Evolutionary conservation across 2,329 filamentous ascomycete species (phyloP), one percentile per base, ranked within the genome.

Genomic region (Colletotrichum noveboracense): DNA sequence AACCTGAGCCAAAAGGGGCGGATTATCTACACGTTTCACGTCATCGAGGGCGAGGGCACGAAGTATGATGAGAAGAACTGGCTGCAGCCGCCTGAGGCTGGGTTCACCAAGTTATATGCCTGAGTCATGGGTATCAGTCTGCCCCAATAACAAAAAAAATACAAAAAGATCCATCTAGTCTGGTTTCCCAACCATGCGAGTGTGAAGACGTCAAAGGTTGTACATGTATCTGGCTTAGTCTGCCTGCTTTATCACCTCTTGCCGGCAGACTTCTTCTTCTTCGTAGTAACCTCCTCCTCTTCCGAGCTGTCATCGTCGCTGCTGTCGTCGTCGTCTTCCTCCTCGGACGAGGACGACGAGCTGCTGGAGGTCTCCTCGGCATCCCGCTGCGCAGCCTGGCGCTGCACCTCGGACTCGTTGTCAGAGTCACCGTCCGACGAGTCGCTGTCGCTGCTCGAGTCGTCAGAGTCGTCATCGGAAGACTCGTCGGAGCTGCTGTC

Each of bases 1-100:
- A 99, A 99, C 83, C 90, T 91, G 71, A 98, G 96, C 83, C 86
- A 90, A 78, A 96, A 95, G 88, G 96, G 96, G 26, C 90, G 96
- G 78, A 97, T 97, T 82, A 98, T 98, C 70, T 99, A 98, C 85
- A 98, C 97, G 0, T 99, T 98, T 84, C 97, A 99, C 87, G 91
- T 98, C 74, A 98, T 98, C 81, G 97, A 98, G 86, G 94, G 94
- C 0, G 91, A 94, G 24, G 89, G 85, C 1, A 88, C 92, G 58
- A 88, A 87, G 70, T 99, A 98, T 84, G 97, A 98, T 85, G 90
- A 90, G 85, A 89, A 90, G 85, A 99, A 99, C 85, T 98, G 97
- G 97, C 85, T 99, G 83, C 96, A 98, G 87, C 95, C 96, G 74
- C 94, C 95, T 0, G 87, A 89, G 55, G 91, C 91, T 56, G 96